Evolutionary conservation across 1,284 basidiomycete genomes (phyloP).

Genomic region (Cerioporus squamosus): DNA sequence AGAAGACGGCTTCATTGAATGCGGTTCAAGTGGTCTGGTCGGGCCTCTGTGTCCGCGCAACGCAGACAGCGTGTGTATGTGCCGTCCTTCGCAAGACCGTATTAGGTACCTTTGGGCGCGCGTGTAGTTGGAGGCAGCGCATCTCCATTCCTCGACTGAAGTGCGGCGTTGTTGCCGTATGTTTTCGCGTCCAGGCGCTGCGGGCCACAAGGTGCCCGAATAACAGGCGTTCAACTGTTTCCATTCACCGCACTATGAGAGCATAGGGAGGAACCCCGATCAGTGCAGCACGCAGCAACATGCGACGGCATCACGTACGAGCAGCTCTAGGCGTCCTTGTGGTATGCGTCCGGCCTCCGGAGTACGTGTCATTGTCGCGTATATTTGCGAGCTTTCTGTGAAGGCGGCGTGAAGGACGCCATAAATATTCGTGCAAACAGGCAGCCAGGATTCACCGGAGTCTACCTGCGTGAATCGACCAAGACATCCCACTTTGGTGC

Average conservation of each 20-base stretch:
- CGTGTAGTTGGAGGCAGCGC: neutral
- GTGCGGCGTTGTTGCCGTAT: neutral
- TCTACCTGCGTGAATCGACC: too few species aligned
- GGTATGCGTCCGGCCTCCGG: too few species aligned
- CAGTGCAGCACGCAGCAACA: neutral
- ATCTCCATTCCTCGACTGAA: neutral
- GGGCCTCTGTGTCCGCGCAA: neutral
- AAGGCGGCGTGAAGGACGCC: neutral
- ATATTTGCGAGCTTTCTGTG: neutral
- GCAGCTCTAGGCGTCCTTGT: neutral
- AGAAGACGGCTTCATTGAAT: neutral
- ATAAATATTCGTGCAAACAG: neutral
- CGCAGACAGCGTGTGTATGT: neutral
- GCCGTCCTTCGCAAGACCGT: neutral
- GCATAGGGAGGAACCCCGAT: neutral
- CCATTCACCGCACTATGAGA: neutral
- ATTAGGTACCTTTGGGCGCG: neutral
- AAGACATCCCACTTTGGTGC: too few species aligned
- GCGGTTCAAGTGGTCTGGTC: too few species aligned
- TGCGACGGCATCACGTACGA: slow-evolving; percentile 10
- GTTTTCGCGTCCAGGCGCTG: neutral
- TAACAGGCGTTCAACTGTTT: slow-evolving; percentile 6
- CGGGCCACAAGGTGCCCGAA: slow-evolving; percentile 3
- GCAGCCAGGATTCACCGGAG: neutral
- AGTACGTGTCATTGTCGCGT: too few species aligned